phyloP scores from a whole-genome alignment of 352 stramenopile species.

The Phytophthora parvispora region DNA sequence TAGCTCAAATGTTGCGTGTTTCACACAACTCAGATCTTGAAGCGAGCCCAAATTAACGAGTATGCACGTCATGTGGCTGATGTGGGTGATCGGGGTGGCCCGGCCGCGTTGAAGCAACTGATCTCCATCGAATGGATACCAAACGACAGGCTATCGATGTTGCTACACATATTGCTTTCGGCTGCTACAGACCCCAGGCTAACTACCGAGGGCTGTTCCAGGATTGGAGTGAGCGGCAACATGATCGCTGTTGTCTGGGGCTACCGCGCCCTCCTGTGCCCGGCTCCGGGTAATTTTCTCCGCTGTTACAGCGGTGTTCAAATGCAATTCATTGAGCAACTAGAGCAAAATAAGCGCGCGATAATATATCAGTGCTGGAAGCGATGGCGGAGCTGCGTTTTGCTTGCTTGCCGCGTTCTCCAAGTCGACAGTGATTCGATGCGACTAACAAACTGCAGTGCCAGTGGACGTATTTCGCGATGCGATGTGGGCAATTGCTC shows the following conservation, averaged over 20 bases:
- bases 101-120: neutral
- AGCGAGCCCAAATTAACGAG: neutral
- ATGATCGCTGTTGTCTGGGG: too few species aligned
- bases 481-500: too few species aligned
- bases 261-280: too few species aligned
- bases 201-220: too few species aligned
- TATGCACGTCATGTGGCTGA: neutral
- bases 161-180: too few species aligned
- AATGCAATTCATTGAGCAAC: neutral
- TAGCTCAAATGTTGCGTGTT: neutral
- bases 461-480: too few species aligned
- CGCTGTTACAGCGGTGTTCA: neutral
- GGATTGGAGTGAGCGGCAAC: too few species aligned
- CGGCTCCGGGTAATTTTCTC: too few species aligned
- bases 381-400: too few species aligned
- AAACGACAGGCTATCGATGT: too few species aligned
- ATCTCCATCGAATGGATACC: neutral
- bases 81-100: neutral
- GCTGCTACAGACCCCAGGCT: too few species aligned
- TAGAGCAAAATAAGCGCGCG: neutral
- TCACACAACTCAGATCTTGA: slow-evolving; percentile 7
- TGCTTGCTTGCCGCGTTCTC: neutral
- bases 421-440: neutral
- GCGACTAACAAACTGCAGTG: neutral
- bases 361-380: neutral